Evolutionary conservation across 768 basidiomycete genomes (phyloP), one percentile per base, ranked within the genome.

Genomic region (Wakefieldia striispora): DNA sequence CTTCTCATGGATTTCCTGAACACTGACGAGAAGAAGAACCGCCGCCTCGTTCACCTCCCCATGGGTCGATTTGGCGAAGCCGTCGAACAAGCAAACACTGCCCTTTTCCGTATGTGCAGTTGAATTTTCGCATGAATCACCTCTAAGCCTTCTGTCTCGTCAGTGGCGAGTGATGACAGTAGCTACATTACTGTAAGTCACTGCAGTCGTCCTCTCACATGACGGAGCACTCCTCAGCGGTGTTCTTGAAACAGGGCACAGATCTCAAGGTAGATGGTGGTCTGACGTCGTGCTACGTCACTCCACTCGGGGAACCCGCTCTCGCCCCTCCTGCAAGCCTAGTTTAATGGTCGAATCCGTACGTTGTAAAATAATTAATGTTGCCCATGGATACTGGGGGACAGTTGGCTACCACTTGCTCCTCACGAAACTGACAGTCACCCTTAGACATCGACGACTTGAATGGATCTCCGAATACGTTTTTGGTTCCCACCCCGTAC

Each of bases 61-160:
- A 92, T 97, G 91, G 95, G 95, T 53, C 83, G 95, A 53, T 99
- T 99, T 66, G 95, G 95, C 33, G 93, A 97, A 74, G 97, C 95
- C 1, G 77, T 98, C 54, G 97, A 99, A 69, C 79, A 95, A 51
- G 97, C 97, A 7, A 88, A 86, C 63, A 94, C 83, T 24, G 95
- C 92, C 17, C 76, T 97, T 21, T 99, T 98, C 79, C 72, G 94
- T 95, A 65, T 44, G 93, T 84, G 20, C n/a, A n/a, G 36, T 45
- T 20, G 27, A 35, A 34, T 41, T 24, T 46, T 13, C 33, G 31
- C 46, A 36, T 41, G 51, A 50, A 33, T 38, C n/a, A 33, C 47
- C 21, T 43, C 52, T 49, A 16, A 56, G 17, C 24, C 26, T 46
- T 47, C 39, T 38, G 27, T 35, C 40, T 26, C 43, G 19, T 21